phyloP scores from a whole-genome alignment of 768 basidiomycete genomes.

The Amanita brunnescens region DNA sequence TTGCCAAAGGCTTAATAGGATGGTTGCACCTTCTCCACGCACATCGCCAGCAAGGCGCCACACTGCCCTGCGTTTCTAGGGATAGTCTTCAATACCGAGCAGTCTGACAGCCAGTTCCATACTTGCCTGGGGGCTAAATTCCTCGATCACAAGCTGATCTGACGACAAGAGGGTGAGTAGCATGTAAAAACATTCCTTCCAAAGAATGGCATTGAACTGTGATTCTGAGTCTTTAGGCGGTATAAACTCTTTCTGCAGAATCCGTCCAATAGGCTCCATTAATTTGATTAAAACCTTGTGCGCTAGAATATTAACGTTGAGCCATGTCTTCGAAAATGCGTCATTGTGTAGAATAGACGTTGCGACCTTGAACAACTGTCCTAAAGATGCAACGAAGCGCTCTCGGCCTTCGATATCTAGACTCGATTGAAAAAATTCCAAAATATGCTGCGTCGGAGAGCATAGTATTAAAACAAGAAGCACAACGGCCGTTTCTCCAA shows the following conservation, averaged over 20 bases:
- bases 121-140: conserved; percentile 84
- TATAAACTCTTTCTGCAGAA: conserved; percentile 78
- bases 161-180: conserved; percentile 81
- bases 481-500: conserved; percentile 83
- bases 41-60: conserved; percentile 97
- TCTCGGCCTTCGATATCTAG: conserved; percentile 88
- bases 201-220: conserved; percentile 67
- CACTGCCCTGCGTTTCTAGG: conserved; percentile 85
- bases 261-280: conserved; percentile 69
- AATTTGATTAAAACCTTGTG: conserved; percentile 86
- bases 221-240: conserved; percentile 54
- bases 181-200: conserved; percentile 77
- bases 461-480: conserved; percentile 75
- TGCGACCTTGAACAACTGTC: conserved; percentile 73
- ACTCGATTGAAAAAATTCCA: conserved; percentile 68
- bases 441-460: conserved; percentile 69
- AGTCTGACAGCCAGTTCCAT: conserved; percentile 1
- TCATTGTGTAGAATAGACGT: conserved; percentile 78
- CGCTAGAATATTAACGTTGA: conserved; percentile 83
- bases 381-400: conserved; percentile 60
- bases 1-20: conserved; percentile 78
- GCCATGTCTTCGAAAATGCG: conserved; percentile 85
- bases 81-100: conserved; percentile 6
- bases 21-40: conserved; percentile 80
- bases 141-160: conserved; percentile 88